Evolutionary conservation across 495 filamentous ascomycete species (phyloP).

Genomic region (Friedmanniomyces simplex): DNA sequence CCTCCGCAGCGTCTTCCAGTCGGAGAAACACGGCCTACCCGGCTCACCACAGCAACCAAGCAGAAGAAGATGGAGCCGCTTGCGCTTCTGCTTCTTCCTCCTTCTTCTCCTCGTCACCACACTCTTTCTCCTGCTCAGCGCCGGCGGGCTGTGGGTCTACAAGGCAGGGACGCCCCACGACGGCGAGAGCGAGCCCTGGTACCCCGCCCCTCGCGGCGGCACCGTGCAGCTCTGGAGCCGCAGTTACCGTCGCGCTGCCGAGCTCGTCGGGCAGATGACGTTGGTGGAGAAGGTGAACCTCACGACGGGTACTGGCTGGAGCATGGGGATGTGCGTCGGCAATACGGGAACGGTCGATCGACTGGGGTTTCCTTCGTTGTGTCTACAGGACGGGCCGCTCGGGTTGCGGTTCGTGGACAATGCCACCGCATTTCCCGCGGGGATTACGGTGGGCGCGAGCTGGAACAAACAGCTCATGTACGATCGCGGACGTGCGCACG

Average conservation of each 20-base stretch:
- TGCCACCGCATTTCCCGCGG: slow-evolving; percentile 72
- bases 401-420: slow-evolving; percentile 69
- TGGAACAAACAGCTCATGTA: slow-evolving; percentile 79
- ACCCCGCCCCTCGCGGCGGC: slow-evolving; percentile 76
- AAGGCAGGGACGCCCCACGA: slow-evolving; percentile 22
- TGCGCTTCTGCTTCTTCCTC: slow-evolving; percentile 25
- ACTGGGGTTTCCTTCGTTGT: slow-evolving; percentile 70
- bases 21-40: slow-evolving; percentile 7
- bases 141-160: slow-evolving; percentile 33
- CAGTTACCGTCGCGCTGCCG: slow-evolving; percentile 71
- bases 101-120: slow-evolving; percentile 25
- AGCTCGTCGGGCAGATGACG: slow-evolving; percentile 71
- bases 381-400: slow-evolving; percentile 83
- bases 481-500: slow-evolving; percentile 56
- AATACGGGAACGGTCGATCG: slow-evolving; percentile 50
- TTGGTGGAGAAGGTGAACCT: slow-evolving; percentile 89
- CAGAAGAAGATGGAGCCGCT: slow-evolving; percentile 10
- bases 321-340: slow-evolving; percentile 81
- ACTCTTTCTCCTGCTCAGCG: slow-evolving; percentile 26
- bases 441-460: slow-evolving; percentile 73
- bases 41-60: not conserved
- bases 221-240: slow-evolving; percentile 59
- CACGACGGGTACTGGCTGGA: slow-evolving; percentile 87
- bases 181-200: slow-evolving; percentile 61
- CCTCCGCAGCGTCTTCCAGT: slow-evolving; percentile 3